Evolutionary conservation across 2,329 filamentous ascomycete species (phyloP), one percentile per base, ranked within the genome.

Genomic region (Calycina marina): DNA sequence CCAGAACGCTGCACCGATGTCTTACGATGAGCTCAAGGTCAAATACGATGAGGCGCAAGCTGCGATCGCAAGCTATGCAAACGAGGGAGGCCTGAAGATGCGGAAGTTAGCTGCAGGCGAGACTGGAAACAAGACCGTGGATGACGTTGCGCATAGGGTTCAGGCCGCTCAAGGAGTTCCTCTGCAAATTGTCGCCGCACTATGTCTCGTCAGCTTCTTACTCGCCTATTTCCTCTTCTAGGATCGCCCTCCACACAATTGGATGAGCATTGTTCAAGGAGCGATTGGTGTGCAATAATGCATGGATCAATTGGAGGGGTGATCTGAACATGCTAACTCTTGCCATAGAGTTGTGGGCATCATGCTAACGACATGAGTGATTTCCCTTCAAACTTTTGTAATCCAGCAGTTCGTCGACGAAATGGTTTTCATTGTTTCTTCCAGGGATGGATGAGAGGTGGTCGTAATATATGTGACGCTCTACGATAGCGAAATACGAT

Each of bases 171-270:
- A 85, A 46, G 88, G 90, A 14, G 88, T 98, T 3, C 77, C 90
- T 1, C 72, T 98, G 30, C 78, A 88, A 55, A 71, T 88, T 40
- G 82, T 82, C 27, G 88, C 90, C 14, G 63, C 73, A 14, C 62
- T 98, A 26, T 94, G 86, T 54, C 63, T 98, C 48, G 49, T 93
- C 42, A 86, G 83, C 63, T 98, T 98, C 62, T 59, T 98, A 52
- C 69, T 96, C 47, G 90, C 85, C 34, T 98, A 94, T 60, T 72
- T 96, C 57, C 85, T 98, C 65, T 98, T 98, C 59, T 98, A 75
- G n/a, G n/a, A 66, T 28, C n/a, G 13, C 28, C 15, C 30, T 36
- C 24, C 28, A 30, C 24, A 17, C 14, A n/a, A 22, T 8, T 12
- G 22, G 10, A 25, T 18, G 22, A 13, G 9, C 12, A 15, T 5